Base-by-base conservation (phyloP, 352 stramenopile species). In the Phytophthora quininea region DNA sequence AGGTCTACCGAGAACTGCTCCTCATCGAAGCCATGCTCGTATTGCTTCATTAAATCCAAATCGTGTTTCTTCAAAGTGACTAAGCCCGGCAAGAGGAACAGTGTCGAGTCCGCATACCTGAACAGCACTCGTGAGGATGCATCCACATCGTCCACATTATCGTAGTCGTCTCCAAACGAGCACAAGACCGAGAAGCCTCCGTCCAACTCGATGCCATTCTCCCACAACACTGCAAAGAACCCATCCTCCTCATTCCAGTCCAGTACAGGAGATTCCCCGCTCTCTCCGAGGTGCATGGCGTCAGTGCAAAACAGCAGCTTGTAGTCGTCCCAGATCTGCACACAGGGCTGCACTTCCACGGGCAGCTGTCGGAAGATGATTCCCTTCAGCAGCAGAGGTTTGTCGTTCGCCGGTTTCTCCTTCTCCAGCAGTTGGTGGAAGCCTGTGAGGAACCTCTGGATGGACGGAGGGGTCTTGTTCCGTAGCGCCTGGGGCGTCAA, bases 271-370 rank as follows among this genome's bases (percentile, higher is more conserved):
- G 61, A 48, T 51, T 82, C 74, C 46, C 27, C 46, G 32, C 35
- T 54, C 7, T 54, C 60, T 10, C 31, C 59, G 15, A 33, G n/a
- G 15, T 72, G 62, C 12, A 74, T 29, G 8, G 70, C 55, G 24
- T 84, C 76, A 0, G 81, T 91, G 57, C 74, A 92, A 54, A 90
- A 95, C 9, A 91, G 70, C 7, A 91, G 58, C 9, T 82, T 76
- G 54, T 91, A 84, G 64, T 94, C 86, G 54, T 93, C 88, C 84
- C 83, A 95, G 50, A 95, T 91, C 64, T 95, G 84, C n/a, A 94
- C 68, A 47, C 85, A 90, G 10, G 88, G 88, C 66, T 88, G 80
- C 24, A 86, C 45, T 46, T 94, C 88, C 31, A 95, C 84, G 0
- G 88, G 88, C 35, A 95, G 53, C 14, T 85, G 71, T 32, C 86